phyloP scores from a whole-genome alignment of 2,329 filamentous ascomycete genomes.

The Magnaporthiopsis rhizophila region DNA sequence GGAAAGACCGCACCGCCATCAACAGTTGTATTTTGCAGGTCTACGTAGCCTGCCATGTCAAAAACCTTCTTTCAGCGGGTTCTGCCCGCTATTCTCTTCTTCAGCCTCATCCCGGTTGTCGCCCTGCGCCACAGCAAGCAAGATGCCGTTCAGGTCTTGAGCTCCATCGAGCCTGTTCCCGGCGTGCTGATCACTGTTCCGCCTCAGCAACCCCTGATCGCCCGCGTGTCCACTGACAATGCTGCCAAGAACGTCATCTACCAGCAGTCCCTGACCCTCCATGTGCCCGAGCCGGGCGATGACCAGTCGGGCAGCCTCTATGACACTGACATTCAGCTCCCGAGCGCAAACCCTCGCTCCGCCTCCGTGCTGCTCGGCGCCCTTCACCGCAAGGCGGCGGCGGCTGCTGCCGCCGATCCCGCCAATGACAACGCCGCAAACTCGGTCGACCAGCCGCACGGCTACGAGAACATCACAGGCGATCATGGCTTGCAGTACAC shows the following conservation, averaged over 20 bases:
- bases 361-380: background rate
- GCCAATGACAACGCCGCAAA: background rate
- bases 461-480: slow-evolving; percentile 25
- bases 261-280: background rate
- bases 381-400: background rate
- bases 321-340: too few relatives aligned
- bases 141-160: background rate
- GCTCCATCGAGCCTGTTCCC: background rate
- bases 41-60: background rate
- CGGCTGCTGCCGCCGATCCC: too few relatives aligned
- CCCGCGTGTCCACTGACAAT: background rate
- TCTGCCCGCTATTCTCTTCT: background rate
- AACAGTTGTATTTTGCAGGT: background rate
- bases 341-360: background rate
- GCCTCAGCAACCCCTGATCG: background rate
- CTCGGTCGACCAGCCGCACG: background rate
- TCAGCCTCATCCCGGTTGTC: background rate
- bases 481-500: slow-evolving; percentile 25
- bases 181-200: background rate
- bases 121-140: background rate
- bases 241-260: background rate
- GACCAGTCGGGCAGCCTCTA: background rate
- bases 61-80: background rate
- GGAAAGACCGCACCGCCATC: background rate
- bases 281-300: background rate